phyloP scores from a whole-genome alignment of 768 basidiomycete species.

The Termitomyces heimii region DNA sequence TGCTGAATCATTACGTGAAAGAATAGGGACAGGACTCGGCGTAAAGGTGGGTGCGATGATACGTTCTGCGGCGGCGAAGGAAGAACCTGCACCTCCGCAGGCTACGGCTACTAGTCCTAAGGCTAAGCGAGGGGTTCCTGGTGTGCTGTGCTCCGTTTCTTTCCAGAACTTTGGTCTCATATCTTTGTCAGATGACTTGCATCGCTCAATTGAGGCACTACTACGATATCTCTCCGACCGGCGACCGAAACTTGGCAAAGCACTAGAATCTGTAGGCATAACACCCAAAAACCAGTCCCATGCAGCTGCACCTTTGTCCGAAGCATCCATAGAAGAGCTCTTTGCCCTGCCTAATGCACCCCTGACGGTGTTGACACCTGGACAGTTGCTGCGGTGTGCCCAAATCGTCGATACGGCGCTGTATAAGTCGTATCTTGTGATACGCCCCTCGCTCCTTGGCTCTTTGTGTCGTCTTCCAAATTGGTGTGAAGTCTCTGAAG shows the following conservation, averaged over 20 bases:
- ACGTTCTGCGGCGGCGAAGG: slow-evolving; percentile 35
- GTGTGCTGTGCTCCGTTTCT: slow-evolving; percentile 14
- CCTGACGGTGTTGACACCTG: slow-evolving; percentile 65
- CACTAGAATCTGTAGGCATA: slow-evolving; percentile 63
- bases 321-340: slow-evolving; percentile 68
- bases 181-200: slow-evolving; percentile 43
- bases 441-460: slow-evolving; percentile 75
- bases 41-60: slow-evolving; percentile 51
- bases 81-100: slow-evolving; percentile 59
- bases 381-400: slow-evolving; percentile 81
- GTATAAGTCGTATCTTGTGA: slow-evolving; percentile 87
- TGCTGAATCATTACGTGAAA: slow-evolving; percentile 39
- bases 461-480: slow-evolving; percentile 87
- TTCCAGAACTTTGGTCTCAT: not conserved
- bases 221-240: slow-evolving; percentile 86
- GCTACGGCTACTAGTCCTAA: slow-evolving; percentile 46
- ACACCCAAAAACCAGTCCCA: slow-evolving; percentile 66
- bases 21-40: slow-evolving; percentile 32
- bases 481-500: slow-evolving; percentile 96
- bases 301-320: slow-evolving; percentile 62
- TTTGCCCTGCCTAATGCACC: slow-evolving; percentile 75
- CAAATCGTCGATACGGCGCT: slow-evolving; percentile 95
- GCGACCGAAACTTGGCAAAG: slow-evolving; percentile 78
- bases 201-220: slow-evolving; percentile 80
- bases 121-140: slow-evolving; percentile 25